phyloP scores from a whole-genome alignment of 1,284 basidiomycete species.

The Grifola frondosa region DNA sequence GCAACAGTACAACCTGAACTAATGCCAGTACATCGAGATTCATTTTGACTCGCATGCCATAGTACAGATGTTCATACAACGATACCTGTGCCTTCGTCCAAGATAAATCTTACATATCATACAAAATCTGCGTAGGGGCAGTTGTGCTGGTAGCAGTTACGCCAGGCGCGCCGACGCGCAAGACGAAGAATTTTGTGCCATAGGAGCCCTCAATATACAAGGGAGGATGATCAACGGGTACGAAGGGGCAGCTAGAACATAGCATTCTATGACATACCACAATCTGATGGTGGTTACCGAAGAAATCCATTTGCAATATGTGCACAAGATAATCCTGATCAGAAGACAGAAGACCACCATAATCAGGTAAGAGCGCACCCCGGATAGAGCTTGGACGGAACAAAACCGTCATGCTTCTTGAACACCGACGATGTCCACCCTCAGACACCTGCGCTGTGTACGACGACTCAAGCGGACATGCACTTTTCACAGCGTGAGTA shows the following conservation, averaged over 20 bases:
- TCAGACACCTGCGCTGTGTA: slow-evolving; percentile 98
- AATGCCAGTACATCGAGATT: too few relatives aligned
- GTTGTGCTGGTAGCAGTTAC: slow-evolving; percentile 84
- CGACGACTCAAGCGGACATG: too few relatives aligned
- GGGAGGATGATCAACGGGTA: slow-evolving; percentile 1
- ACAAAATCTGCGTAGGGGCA: slow-evolving; percentile 78
- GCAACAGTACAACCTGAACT: too few relatives aligned
- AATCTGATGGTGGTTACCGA: slow-evolving; percentile 81
- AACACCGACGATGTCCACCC: slow-evolving; percentile 93
- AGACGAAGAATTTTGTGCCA: slow-evolving; percentile 82
- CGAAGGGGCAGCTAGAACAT: slow-evolving; percentile 3
- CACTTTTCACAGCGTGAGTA: too few relatives aligned
- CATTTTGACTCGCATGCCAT: too few relatives aligned
- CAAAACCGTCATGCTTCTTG: slow-evolving; percentile 74
- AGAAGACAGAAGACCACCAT: background rate
- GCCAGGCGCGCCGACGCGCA: slow-evolving; percentile 70
- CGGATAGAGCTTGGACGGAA: slow-evolving; percentile 77
- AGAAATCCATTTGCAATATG: slow-evolving; percentile 88
- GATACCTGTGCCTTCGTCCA: too few relatives aligned
- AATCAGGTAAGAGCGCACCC: slow-evolving; percentile 45
- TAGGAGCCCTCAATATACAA: slow-evolving; percentile 87
- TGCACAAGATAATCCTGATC: slow-evolving; percentile 27
- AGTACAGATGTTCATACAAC: too few relatives aligned
- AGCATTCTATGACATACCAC: slow-evolving; percentile 58
- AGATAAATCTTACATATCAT: too few relatives aligned